These are phyloP conservation scores for Fusarium pseudoanthophilum DNA, from an alignment of 2,329 filamentous ascomycete genomes.

Conservation along the genomic window DNA sequence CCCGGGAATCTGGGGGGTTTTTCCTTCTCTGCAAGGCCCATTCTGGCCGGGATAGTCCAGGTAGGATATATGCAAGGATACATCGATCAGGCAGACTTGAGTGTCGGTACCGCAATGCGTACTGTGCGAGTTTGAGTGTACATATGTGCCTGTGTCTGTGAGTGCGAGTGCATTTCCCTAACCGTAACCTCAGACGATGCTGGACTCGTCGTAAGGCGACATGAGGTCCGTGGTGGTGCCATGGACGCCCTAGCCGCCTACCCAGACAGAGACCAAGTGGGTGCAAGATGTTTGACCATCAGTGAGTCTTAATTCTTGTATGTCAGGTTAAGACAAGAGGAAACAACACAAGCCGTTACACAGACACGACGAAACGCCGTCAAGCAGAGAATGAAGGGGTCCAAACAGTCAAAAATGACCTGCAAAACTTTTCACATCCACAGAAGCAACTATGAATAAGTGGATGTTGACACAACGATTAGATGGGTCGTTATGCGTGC, in stretches of 20 bases:
- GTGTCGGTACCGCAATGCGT: conserved; percentile 27
- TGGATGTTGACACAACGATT: conserved; percentile 29
- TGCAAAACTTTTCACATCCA: conserved; percentile 31
- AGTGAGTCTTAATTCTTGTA: conserved; percentile 21
- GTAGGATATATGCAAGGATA: conserved; percentile 33
- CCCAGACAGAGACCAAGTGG: conserved; percentile 24
- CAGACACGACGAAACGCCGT: background rate
- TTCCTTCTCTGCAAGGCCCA: conserved; percentile 34
- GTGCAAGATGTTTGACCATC: conserved; percentile 27
- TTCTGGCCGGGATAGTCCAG: conserved; percentile 26
- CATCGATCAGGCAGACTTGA: conserved; percentile 42
- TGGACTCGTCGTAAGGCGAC: conserved; percentile 39
- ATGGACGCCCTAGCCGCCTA: conserved; percentile 31
- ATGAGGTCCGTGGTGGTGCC: conserved; percentile 42
- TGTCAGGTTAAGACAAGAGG: conserved; percentile 13
- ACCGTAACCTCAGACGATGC: conserved; percentile 42
- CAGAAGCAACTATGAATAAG: conserved; percentile 40
- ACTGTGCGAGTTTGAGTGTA: conserved; percentile 24
- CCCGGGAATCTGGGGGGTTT: conserved; percentile 46
- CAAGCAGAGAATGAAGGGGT: conserved; percentile 1
- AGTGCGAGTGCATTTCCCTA: conserved; percentile 25
- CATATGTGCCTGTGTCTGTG: conserved; percentile 18
- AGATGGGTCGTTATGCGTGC: conserved; percentile 25
- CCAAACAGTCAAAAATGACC: conserved; percentile 4
- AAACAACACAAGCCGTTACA: conserved; percentile 12